phyloP scores from a whole-genome alignment of 768 basidiomycete species.

The Kwoniella dendrophila region DNA sequence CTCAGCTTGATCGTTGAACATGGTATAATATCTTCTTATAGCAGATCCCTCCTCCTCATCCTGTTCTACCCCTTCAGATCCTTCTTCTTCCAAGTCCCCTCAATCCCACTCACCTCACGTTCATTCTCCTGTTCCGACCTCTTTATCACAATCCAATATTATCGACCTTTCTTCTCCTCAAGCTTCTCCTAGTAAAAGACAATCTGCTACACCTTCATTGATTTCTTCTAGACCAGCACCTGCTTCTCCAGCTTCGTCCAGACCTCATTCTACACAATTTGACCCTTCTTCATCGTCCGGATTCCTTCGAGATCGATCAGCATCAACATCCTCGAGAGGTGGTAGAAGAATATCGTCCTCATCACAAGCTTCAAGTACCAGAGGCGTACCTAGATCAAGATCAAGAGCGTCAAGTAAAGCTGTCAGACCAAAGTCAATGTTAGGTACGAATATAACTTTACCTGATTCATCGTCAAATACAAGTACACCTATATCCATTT shows the following conservation, averaged over 20 bases:
- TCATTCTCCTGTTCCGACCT: constrained; percentile 1
- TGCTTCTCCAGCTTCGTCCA: constrained; percentile 39
- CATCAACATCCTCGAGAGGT: constrained; percentile 14
- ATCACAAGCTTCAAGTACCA: constrained; percentile 2
- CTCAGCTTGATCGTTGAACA: no score
- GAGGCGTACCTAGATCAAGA: not conserved
- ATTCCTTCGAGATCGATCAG: constrained; percentile 10
- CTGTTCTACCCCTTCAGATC: not conserved
- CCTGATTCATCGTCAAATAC: constrained; percentile 14
- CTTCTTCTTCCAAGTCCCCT: not conserved
- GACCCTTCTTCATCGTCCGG: constrained; percentile 6
- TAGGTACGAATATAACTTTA: constrained; percentile 19
- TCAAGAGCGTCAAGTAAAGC: constrained; percentile 3
- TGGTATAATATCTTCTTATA: no score
- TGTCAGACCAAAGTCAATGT: constrained; percentile 19
- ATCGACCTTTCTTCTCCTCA: constrained; percentile 1
- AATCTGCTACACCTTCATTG: constrained; percentile 12
- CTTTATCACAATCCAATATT: not conserved
- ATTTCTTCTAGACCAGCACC: constrained; percentile 41
- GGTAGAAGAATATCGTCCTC: constrained; percentile 4
- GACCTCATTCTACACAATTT: constrained; percentile 15
- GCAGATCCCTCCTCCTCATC: not conserved
- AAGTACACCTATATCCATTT: no score
- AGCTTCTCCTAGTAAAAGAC: constrained; percentile 6
- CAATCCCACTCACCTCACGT: not conserved